These are phyloP conservation scores for Zygosaccharomyces sapae DNA, from an alignment of 1,139 yeast species.

Conservation along the genomic window DNA sequence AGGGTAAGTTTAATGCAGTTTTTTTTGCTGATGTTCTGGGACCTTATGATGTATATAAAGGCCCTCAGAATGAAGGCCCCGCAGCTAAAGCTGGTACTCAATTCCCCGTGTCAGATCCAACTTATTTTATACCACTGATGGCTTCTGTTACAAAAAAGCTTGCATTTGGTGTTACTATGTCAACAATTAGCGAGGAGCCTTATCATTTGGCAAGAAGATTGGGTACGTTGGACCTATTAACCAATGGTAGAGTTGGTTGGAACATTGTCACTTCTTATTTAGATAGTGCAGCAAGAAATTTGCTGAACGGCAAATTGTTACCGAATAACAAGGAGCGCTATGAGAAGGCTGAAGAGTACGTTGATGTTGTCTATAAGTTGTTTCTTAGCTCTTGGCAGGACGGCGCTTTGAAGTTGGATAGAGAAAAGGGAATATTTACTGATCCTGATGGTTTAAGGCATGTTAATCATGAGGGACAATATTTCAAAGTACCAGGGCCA, in stretches of 20 bases:
- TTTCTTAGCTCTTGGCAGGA: constrained; percentile 46
- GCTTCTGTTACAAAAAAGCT: constrained; percentile 43
- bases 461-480: constrained; percentile 42
- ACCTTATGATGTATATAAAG: constrained; percentile 45
- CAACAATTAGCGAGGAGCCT: constrained; percentile 45
- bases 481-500: constrained; percentile 45
- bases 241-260: constrained; percentile 47
- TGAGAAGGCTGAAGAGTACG: constrained; percentile 42
- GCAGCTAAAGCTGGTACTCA: constrained; percentile 44
- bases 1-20: constrained; percentile 44
- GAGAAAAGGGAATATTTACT: constrained; percentile 38
- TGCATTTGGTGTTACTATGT: constrained; percentile 43
- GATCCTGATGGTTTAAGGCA: constrained; percentile 43
- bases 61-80: constrained; percentile 41
- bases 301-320: constrained; percentile 38
- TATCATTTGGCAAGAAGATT: constrained; percentile 44
- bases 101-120: constrained; percentile 44
- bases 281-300: constrained; percentile 43
- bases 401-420: constrained; percentile 41
- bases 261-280: constrained; percentile 43
- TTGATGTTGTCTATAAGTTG: constrained; percentile 42
- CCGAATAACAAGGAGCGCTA: constrained; percentile 45
- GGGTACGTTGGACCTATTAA: constrained; percentile 43
- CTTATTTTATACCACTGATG: constrained; percentile 41
- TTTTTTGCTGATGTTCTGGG: constrained; percentile 49